Evolutionary conservation across 2,329 filamentous ascomycete genomes (phyloP).

Genomic region (Fusarium cicatricum): DNA sequence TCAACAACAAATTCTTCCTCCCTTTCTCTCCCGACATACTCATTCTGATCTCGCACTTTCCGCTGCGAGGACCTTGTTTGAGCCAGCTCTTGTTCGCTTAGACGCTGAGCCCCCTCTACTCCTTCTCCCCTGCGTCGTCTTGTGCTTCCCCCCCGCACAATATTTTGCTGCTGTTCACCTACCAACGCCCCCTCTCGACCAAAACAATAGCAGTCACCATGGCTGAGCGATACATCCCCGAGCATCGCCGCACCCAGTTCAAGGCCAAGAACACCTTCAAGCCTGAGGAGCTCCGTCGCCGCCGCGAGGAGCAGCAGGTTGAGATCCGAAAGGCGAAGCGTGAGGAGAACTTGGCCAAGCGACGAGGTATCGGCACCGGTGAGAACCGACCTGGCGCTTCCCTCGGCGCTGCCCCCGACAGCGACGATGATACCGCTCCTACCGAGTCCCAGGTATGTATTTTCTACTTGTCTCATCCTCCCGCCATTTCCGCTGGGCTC

Average conservation of each 20-base stretch:
- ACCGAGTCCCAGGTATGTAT: constrained; percentile 89
- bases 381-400: constrained; percentile 82
- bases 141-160: constrained; percentile 42
- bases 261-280: constrained; percentile 99
- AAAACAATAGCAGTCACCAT: constrained; percentile 65
- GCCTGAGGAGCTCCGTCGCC: constrained; percentile 96
- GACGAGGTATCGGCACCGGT: constrained; percentile 88
- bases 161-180: constrained; percentile 40
- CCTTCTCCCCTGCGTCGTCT: constrained; percentile 22
- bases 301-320: constrained; percentile 98
- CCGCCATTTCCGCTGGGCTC: constrained; percentile 5
- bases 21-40: constrained; percentile 27
- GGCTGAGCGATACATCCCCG: constrained; percentile 99
- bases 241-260: constrained; percentile 99
- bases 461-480: constrained; percentile 20
- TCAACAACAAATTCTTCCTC: constrained; percentile 40
- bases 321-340: constrained; percentile 99
- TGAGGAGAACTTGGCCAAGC: constrained; percentile 98
- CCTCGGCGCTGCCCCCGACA: constrained; percentile 89
- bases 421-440: constrained; percentile 94
- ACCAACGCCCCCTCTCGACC: constrained; percentile 34
- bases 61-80: constrained; percentile 20
- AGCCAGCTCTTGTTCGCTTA: constrained; percentile 11
- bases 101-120: constrained; percentile 26
- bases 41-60: constrained; percentile 20